Base-by-base conservation (phyloP, 148 eudicot species). In the Amaranthus palmeri region DNA sequence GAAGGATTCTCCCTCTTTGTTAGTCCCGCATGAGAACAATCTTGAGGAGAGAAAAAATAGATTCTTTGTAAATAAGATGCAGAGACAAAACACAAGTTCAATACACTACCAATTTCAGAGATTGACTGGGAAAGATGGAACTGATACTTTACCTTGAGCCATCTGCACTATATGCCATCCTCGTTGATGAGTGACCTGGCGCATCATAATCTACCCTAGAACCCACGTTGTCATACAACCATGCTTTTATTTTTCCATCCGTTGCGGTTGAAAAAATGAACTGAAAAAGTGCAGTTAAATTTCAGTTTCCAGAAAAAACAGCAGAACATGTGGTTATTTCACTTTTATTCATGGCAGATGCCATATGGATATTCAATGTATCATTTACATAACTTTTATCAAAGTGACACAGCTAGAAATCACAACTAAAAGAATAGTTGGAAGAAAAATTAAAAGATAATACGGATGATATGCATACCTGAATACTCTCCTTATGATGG, bases 201-300 rank as follows among this genome's bases (percentile, higher is more conserved):
- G 98, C 96, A 85, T 89, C 92, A 82, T 95, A 95, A 82, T 95
- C 93, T 67, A 89, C 93, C 81, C 97, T 83, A 42, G 97, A 85
- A 74, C 98, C 98, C 85, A 77, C 10, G 78, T 83, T 82, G 76
- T 91, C 98, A 76, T 91, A 95, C 76, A 95, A 67, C 98, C 98
- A 93, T 42, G 96, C 98, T 84, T 93, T 91, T 74, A 93, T 91
- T 83, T 93, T 93, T 59, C 97, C 98, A 78, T 95, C 97, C 53
- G 84, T 85, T 58, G 96, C 88, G 45, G 97, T 95, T 53, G 98
- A 88, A 79, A 91, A 95, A 71, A 95, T 88, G 79, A 95, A 91
- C 98, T 95, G 85, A 59, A 56, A 70, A 65, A 57, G 61, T 40
- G 36, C 52, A 51, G 50, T 15, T 61, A 41, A 41, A 6, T 13